Base-by-base conservation (phyloP, 306 rosid genomes). In the Macrotyloma uniflorum region DNA sequence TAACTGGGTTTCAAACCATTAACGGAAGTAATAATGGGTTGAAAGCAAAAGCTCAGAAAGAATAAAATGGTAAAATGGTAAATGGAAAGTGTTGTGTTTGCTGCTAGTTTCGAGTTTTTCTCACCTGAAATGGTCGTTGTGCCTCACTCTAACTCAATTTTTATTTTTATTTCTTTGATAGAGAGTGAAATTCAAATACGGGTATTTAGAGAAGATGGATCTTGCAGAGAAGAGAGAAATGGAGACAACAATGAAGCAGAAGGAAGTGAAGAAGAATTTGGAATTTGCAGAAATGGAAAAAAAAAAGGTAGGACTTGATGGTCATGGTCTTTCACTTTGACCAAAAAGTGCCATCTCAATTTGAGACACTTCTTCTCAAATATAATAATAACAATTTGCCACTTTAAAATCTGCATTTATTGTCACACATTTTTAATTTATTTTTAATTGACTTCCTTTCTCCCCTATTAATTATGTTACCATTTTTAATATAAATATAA, bases 121-220 rank as follows among this genome's bases (percentile, higher is more conserved):
- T 62, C 85, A 86, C 90, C 98, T 88, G 92, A 90, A 91, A 77
- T 87, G 88, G 83, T 90, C 90, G 97, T 94, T 77, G 18, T 58
- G 67, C 42, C 76, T 30, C 51, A 32, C 13, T 72, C 54, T 84
- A 78, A 76, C 72, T 78, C 67, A 40, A 50, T 69, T 80, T 0
- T 4, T 51, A 32, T 58, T 30, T 38, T 4, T 32, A 30, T n/a
- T n/a, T n/a, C n/a, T n/a, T n/a, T n/a, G n/a, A n/a, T 68, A 75
- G 9, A 23, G 84, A 43, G 80, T 75, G 62, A 83, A 58, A 84
- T 80, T 87, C 86, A 87, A 86, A 87, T 38, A 7, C 16, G 3
- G 26, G 6, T 1, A 5, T 18, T 16, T 47, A 38, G 10, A 36
- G 8, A 30, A 30, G 4, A 4, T 45, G 70, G 70, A 74, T 75